Evolutionary conservation across 148 eudicot species (phyloP), one percentile per base, ranked within the genome.

Genomic region (Linanthus parryae): DNA sequence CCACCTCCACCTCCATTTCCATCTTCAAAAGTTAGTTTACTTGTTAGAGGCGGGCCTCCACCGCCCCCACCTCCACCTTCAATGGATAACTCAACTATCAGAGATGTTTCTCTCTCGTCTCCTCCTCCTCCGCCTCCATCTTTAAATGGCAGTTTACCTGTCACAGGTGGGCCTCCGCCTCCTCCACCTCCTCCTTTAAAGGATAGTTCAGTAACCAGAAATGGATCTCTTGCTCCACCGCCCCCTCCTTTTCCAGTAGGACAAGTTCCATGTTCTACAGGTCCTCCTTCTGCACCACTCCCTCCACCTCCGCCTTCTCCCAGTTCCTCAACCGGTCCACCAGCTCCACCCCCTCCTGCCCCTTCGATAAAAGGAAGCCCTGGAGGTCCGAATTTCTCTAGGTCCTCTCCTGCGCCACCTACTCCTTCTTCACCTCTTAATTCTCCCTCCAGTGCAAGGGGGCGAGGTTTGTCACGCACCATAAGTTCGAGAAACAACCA

Each of bases 331-430:
- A 18, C 48, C 42, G 65, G 67, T 37, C 79, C 80, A 31, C 58
- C 70, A 57, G 69, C 78, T 11, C 84, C 88, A 14, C 81, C 81
- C 27, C 86, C 80, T 35, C 90, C 83, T 34, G 27, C 21, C 36
- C 57, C 66, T 64, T 41, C 58, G 33, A 14, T 15, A 48, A 67
- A 63, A 31, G 73, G 61, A 42, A 48, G 48, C 56, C 37, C 18
- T 37, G 54, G 27, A 34, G 33, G 25, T 14, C 23, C 26, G 55
- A 47, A 28, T 4, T 56, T 61, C 40, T 17, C 28, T 26, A 29
- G 55, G 37, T 35, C 41, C 13, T 47, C 61, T 38, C 27, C 48
- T 21, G 61, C 68, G 47, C 53, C 78, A 67, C 61, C 87, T 21
- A 68, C 74, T 48, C 75, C 82, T 13, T 66, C 78, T 5, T 84